Evolutionary conservation across 108 stramenopile genomes (phyloP), one percentile per base, ranked within the genome.

Genomic region (Cyclotella kingstonii): DNA sequence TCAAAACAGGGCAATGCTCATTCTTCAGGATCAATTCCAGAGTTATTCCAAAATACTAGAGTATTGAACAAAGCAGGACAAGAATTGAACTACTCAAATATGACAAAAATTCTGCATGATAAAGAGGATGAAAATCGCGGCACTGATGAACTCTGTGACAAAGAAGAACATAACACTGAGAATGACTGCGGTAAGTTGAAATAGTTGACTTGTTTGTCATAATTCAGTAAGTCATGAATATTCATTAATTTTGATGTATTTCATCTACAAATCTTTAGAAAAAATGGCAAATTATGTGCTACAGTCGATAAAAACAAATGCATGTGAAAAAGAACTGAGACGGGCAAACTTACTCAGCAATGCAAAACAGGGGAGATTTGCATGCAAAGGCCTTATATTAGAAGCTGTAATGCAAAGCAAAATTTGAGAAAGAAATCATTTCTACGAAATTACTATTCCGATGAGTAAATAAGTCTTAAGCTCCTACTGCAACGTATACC

Each of bases 341-440:
- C 55, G 34, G 9, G 59, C 31, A 5, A 53, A 69, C 19, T 38
- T 39, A 38, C 15, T 54, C 31, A 51, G 60, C 30, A 40, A 15
- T 21, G 28, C 36, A 3, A 56, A 43, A 19, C 70, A 56, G 19
- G 50, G 41, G 1, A 49, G 21, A 19, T 33, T 46, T 31, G 25
- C 14, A 42, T 26, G 18, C 45, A 51, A 71, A 56, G 38, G 46
- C 4, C 25, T 62, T 4, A 49, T 71, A 42, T 26, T 63, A n/a
- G 53, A 63, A 10, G 21, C 48, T 33, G 59, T 47, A 14, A 25
- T 55, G 14, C 66, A 66, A 22, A 33, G 29, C 9, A n/a, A 11
- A 6, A 15, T 6, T 9, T 9, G 6, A 22, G 15, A 22, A 17
- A 14, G 19, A 14, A 47, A n/a, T 47, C 14, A 8, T 8, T 11